These are phyloP conservation scores for Cryptococcus wingfieldii DNA, from an alignment of 1,284 basidiomycete genomes.

Conservation along the genomic window DNA sequence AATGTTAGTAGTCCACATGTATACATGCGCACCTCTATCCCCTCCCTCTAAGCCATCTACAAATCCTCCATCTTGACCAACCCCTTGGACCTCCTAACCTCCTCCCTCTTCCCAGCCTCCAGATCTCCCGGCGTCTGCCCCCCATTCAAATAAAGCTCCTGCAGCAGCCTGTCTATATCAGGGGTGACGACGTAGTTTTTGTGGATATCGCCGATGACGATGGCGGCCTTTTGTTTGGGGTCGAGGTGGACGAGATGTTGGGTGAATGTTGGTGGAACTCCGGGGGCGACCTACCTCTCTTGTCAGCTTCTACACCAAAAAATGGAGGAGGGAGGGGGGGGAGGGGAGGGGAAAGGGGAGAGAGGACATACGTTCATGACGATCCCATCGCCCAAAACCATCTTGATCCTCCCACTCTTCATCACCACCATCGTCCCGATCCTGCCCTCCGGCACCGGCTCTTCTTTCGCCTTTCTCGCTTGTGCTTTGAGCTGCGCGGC, in stretches of 20 bases:
- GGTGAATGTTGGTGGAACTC: conserved; percentile 80
- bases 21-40: neutral
- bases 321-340: neutral
- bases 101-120: conserved; percentile 51
- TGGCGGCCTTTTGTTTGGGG: conserved; percentile 55
- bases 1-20: neutral
- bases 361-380: conserved; percentile 66
- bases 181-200: conserved; percentile 82
- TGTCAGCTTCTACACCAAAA: neutral
- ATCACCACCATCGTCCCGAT: conserved; percentile 80
- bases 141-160: conserved; percentile 57
- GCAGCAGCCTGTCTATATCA: conserved; percentile 70
- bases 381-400: conserved; percentile 72
- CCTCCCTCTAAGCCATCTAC: neutral
- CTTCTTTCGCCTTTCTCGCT: conserved; percentile 30
- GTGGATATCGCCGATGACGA: conserved; percentile 77
- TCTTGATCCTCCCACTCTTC: conserved; percentile 77
- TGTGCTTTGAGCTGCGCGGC: conserved; percentile 17
- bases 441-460: conserved; percentile 59
- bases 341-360: neutral
- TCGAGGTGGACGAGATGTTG: conserved; percentile 82
- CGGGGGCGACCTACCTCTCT: conserved; percentile 64
- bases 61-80: conserved; percentile 59
- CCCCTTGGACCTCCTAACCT: conserved; percentile 45
- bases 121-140: conserved; percentile 45